Conservation (phyloP, 176 grass and related monocot genomes). For the Triticum dicoccoides region DNA sequence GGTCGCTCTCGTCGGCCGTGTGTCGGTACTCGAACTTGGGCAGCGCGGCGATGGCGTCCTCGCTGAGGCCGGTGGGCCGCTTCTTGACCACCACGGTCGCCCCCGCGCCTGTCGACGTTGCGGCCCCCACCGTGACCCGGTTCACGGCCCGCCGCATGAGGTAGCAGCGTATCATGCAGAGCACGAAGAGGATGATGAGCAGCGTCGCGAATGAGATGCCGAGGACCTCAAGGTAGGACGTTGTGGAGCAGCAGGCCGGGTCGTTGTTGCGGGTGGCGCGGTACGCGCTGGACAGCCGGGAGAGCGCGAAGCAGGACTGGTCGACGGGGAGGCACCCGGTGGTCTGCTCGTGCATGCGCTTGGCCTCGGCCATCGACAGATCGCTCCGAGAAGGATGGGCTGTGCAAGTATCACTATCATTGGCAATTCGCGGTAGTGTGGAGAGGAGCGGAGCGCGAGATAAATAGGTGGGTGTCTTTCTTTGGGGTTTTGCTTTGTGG, state of each 20-base stretch:
- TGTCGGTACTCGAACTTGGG: conserved; percentile 37
- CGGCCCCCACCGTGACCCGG: background rate
- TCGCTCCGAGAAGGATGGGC: background rate
- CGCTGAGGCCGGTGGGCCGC: background rate
- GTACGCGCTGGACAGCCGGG: conserved; percentile 1
- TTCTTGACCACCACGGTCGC: background rate
- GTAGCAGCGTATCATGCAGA: conserved; percentile 39
- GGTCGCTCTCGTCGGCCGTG: conserved; percentile 1
- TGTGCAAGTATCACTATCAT: background rate
- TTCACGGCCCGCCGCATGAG: conserved; percentile 21
- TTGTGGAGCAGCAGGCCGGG: conserved; percentile 3
- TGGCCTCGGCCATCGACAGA: conserved; percentile 4
- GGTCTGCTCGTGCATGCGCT: conserved; percentile 15
- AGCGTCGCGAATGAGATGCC: conserved; percentile 48
- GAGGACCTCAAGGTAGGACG: conserved; percentile 39
- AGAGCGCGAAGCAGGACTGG: conserved; percentile 31
- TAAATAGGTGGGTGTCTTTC: conserved; percentile 17
- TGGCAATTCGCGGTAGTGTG: background rate
- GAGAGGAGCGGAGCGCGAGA: conserved; percentile 6
- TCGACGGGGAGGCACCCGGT: conserved; percentile 32
- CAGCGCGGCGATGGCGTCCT: conserved; percentile 32
- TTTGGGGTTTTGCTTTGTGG: conserved; percentile 29
- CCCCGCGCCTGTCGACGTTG: background rate
- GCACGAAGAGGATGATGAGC: conserved; percentile 28
- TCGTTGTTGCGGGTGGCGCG: background rate